Percentiles rank a stretch among this genome's conserved stretches.
These are phyloP conservation scores for Colletotrichum sp. DNA, from an alignment of 2,329 filamentous ascomycete species.

Conservation along the genomic window DNA sequence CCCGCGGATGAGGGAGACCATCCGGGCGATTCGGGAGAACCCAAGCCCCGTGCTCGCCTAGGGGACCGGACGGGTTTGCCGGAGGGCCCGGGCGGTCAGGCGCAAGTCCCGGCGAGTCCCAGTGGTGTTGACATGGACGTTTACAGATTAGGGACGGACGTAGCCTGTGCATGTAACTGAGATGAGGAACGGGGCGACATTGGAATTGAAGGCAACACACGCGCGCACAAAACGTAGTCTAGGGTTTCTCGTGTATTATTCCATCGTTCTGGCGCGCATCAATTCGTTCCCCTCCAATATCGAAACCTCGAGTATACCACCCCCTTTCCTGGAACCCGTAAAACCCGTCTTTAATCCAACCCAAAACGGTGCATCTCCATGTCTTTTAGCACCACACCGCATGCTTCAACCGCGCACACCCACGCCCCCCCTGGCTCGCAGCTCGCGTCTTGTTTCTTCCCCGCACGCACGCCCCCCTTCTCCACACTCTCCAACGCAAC, in stretches of 20 bases:
- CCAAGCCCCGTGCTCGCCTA: constrained; percentile 42
- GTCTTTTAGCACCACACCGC: neutral
- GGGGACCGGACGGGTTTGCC: constrained; percentile 11
- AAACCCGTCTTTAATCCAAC: neutral
- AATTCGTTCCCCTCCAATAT: neutral
- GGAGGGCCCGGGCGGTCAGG: constrained; percentile 8
- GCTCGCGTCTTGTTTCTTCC: neutral
- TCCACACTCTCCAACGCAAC: constrained; percentile 16
- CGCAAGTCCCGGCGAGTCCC: neutral
- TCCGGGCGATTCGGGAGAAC: constrained; percentile 61
- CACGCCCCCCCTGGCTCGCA: neutral
- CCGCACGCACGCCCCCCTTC: constrained; percentile 4
- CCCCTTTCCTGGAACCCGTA: neutral
- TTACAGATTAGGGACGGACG: neutral
- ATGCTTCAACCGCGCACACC: neutral
- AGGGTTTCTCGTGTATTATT: neutral
- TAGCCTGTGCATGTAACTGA: neutral
- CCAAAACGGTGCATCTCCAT: neutral
- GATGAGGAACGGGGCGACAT: neutral
- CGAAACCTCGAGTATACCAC: neutral
- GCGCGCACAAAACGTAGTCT: neutral
- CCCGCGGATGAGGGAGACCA: constrained; percentile 59
- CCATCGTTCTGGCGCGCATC: neutral
- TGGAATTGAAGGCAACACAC: neutral
- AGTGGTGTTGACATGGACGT: neutral